Base-by-base conservation (phyloP, 495 filamentous ascomycete species). In the Podospora conica region DNA sequence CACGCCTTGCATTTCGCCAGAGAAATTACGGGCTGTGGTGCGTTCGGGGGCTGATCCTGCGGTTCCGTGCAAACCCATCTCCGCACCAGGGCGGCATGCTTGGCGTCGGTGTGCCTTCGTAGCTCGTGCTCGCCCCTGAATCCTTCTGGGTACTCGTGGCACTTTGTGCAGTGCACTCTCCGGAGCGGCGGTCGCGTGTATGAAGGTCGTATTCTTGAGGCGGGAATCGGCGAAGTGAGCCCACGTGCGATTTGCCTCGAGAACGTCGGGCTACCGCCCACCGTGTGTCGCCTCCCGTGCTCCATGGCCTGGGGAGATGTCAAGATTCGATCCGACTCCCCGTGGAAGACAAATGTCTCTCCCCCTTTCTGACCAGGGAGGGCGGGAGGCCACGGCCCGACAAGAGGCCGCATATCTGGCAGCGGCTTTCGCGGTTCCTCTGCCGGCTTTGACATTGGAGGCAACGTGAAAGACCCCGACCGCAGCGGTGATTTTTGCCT, bases 111-210 rank as follows among this genome's bases (percentile, higher is more conserved):
- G 74, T 98, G 95, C 55, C 94, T 87, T 22, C 91, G 85, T 58
- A 98, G 87, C 72, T 98, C 95, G 75, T 97, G 95, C 22, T 96
- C 91, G 40, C 95, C 95, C 20, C 95, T 89, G 75, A 97, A 98
- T 6, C 95, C 95, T 23, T 93, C 88, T 0, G 91, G 91, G 58
- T 93, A 87, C 68, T 90, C 87, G 64, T 87, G 86, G 77, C 94
- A 98, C 60, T 89, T 81, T 7, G 77, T 77, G 73, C 94, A 98
- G 68, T 84, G 86, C 20, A 95, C 89, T 69, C 95, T 92, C 21
- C 86, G 84, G 40, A 93, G 88, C 22, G 84, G 83, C 20, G 91
- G 91, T 55, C 94, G 88, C 67, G 89, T 84, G 66, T 96, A 91
- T 0, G 88, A 82, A 9, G 76, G 82, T 74, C 80, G 90, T 82